phyloP scores from a whole-genome alignment of 208 protist genomes.

The Eutreptiella sp. region DNA sequence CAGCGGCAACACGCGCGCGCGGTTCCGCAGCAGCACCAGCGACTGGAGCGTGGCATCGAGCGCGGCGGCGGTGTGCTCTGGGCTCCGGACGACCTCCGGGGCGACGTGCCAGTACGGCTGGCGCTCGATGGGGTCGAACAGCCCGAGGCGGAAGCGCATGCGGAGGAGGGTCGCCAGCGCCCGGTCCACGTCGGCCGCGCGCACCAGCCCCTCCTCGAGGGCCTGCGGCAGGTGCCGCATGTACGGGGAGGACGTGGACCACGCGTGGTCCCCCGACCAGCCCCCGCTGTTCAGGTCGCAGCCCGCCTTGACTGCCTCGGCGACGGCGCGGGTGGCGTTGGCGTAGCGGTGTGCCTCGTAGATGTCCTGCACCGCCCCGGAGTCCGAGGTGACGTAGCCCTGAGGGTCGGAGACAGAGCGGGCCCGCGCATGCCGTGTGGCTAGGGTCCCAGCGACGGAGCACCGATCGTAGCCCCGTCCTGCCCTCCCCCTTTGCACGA shows the following conservation, averaged over 20 bases:
- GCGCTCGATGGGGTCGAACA: slow-evolving; percentile 23
- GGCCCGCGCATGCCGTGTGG: too few species aligned
- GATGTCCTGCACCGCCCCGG: slow-evolving; percentile 16
- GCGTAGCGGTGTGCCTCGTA: slow-evolving; percentile 26
- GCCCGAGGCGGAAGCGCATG: slow-evolving; percentile 23
- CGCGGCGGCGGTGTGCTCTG: slow-evolving; percentile 9
- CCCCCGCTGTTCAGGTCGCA: slow-evolving; percentile 32
- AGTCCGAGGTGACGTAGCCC: slow-evolving; percentile 31
- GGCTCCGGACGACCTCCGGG: slow-evolving; percentile 3
- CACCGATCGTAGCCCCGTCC: too few species aligned
- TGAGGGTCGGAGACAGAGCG: too few species aligned
- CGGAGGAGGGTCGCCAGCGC: slow-evolving; percentile 15
- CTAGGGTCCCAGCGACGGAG: too few species aligned
- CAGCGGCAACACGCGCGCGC: slow-evolving; percentile 10
- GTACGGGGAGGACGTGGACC: too few species aligned
- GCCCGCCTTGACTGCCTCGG: slow-evolving; percentile 24
- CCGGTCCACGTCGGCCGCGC: not conserved
- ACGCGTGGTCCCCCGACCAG: too few species aligned
- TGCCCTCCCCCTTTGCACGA: too few species aligned
- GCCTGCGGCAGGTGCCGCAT: not conserved
- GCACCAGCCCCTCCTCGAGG: not conserved
- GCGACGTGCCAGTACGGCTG: slow-evolving; percentile 28
- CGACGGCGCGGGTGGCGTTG: not conserved
- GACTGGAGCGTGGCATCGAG: slow-evolving; percentile 22
- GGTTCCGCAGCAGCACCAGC: slow-evolving; percentile 32